Evolutionary conservation across 768 basidiomycete species (phyloP).

Genomic region (Termitomyces eurrhizus): DNA sequence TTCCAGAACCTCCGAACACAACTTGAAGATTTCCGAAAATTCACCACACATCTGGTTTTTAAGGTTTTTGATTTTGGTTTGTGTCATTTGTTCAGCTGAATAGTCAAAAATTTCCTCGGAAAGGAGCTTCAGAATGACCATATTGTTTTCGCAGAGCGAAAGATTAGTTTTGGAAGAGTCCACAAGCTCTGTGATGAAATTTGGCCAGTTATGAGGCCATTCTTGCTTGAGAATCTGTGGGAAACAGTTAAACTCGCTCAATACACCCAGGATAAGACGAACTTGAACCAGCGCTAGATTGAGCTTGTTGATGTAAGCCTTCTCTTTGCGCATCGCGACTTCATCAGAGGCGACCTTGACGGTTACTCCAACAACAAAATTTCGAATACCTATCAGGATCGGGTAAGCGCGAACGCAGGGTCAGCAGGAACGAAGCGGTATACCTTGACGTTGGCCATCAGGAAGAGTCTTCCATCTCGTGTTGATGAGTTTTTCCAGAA

Average conservation of each 20-base stretch:
- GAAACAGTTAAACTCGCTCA: slow-evolving; percentile 10
- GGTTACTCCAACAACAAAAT: slow-evolving; percentile 91
- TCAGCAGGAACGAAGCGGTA: not conserved
- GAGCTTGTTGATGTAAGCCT: slow-evolving; percentile 92
- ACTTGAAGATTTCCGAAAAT: slow-evolving; percentile 96
- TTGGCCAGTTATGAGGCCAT: slow-evolving; percentile 99
- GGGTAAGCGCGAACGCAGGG: not conserved
- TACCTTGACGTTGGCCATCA: slow-evolving; percentile 89
- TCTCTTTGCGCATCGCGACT: slow-evolving; percentile 81
- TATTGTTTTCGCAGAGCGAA: slow-evolving; percentile 98
- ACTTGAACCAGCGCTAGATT: slow-evolving; percentile 96
- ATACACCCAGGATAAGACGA: slow-evolving; percentile 18
- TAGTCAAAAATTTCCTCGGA: slow-evolving; percentile 99
- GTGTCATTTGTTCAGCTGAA: slow-evolving; percentile 98
- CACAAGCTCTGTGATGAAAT: slow-evolving; percentile 94
- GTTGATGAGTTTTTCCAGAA: slow-evolving; percentile 91
- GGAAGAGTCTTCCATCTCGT: slow-evolving; percentile 97
- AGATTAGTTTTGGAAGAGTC: slow-evolving; percentile 96
- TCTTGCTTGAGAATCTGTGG: slow-evolving; percentile 97
- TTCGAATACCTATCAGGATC: slow-evolving; percentile 71
- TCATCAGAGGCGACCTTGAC: slow-evolving; percentile 95
- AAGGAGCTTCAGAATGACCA: slow-evolving; percentile 96
- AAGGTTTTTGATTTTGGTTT: slow-evolving; percentile 93
- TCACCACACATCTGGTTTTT: slow-evolving; percentile 99
- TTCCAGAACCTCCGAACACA: slow-evolving; percentile 94